Evolutionary conservation across 495 filamentous ascomycete species (phyloP), one percentile per base, ranked within the genome.

Genomic region (Aspergillus hancockii): DNA sequence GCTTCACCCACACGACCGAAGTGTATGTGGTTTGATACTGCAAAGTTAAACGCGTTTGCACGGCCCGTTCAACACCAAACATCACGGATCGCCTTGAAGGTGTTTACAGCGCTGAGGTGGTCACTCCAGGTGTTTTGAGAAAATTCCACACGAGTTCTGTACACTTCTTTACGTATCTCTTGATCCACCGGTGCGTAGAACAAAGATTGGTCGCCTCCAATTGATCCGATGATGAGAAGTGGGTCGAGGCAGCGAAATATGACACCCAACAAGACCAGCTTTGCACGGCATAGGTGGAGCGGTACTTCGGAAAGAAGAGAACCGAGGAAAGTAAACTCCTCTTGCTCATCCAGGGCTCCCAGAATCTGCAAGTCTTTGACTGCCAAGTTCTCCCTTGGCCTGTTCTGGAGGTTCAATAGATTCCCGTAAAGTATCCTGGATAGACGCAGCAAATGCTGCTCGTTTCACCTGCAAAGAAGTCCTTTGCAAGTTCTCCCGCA

Each of bases 211-310:
- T 76, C 73, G 4, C 63, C 55, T 3, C 71, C 65, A 4, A 78
- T 68, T 19, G 77, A 74, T 31, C 76, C 81, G 7, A 86, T 51
- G 38, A 87, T 78, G 30, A 87, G 57, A 60, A 88, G 80, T 0
- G 85, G 82, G 55, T 87, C 82, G 10, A 88, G 71, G 60, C 85
- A 88, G 21, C 78, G 74, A 71, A 87, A 88, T 22, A 86, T 80
- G 43, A 84, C 68, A 9, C 83, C 83, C 10, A 87, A 65, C 22
- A 86, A 61, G 38, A 86, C 78, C 79, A 87, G 77, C 57, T 85
- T 86, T 34, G 79, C 84, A 50, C 83, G 67, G 10, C 67, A 65
- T 25, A 84, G 84, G 52, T 80, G 71, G 31, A 84, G 67, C 9
- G 76, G 74, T 50, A 87, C 61, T 22, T 73, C 67, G 13, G 75